Base-by-base conservation (phyloP, 495 filamentous ascomycete species). In the Aspergillus sclerotioniger region DNA sequence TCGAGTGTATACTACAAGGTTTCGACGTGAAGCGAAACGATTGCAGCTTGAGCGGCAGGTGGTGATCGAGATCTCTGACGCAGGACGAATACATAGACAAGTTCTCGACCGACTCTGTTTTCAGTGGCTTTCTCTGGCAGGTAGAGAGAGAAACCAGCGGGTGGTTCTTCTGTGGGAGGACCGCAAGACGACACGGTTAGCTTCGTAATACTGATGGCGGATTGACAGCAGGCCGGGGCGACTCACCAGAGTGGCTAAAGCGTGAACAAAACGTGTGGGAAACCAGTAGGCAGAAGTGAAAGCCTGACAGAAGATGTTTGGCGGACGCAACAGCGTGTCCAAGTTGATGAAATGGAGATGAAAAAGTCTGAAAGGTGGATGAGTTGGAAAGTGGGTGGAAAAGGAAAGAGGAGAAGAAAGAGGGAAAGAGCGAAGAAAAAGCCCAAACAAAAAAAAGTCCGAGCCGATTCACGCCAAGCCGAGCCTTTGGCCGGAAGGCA, bases 31-130 rank as follows among this genome's bases (percentile, higher is more conserved):
- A 87, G 84, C 90, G 90, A 89, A 95, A 92, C 82, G 86, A 76
- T 84, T 91, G 90, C 90, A 92, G 90, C 90, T 89, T 87, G 81
- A 88, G 83, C 81, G 90, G 89, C 84, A 90, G 87, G 75, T 87
- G 86, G 85, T 90, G 84, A 85, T 86, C 80, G 80, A 85, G 84
- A 81, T 81, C 75, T 82, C 85, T 83, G 81, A 79, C 83, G 82
- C 80, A 80, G 83, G 82, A 82, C 86, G 85, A 86, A 90, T 90
- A 90, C 87, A 90, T 90, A 87, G 81, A 90, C 86, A 76, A 73
- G 65, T 76, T 71, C 69, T 71, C 74, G 62, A 57, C 16, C 56
- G 64, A 68, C 60, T 64, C 61, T 64, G 59, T 45, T 57, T 50
- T 70, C 55, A 62, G 62, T 66, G 65, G 67, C 59, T 75, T 71